Conservation (phyloP, 495 filamentous ascomycete species). For the Recurvomyces mirabilis region DNA sequence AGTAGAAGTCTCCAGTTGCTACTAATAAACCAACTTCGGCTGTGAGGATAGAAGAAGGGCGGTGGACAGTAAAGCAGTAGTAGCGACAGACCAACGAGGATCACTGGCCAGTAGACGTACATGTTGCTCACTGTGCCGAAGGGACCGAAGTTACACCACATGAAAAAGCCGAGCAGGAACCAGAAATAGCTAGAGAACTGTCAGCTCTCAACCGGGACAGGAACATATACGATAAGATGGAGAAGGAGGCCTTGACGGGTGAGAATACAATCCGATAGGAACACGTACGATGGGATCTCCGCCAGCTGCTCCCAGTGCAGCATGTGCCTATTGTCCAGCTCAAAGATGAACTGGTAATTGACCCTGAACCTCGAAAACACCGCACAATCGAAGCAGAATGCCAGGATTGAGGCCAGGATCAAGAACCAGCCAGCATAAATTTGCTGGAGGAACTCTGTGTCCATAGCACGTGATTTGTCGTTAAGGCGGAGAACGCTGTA, state of each 20-base stretch:
- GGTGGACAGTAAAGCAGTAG: slow-evolving; percentile 44
- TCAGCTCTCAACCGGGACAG: too few species aligned
- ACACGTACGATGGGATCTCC: slow-evolving; percentile 78
- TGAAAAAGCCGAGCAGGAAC: slow-evolving; percentile 63
- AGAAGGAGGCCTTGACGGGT: too few species aligned
- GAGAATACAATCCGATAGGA: too few species aligned
- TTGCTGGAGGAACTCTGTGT: slow-evolving; percentile 39
- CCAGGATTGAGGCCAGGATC: slow-evolving; percentile 55
- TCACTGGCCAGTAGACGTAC: slow-evolving; percentile 81
- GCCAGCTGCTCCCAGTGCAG: slow-evolving; percentile 81
- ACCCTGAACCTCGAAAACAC: slow-evolving; percentile 75
- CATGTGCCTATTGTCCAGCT: slow-evolving; percentile 75
- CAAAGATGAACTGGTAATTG: slow-evolving; percentile 94
- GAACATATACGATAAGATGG: too few species aligned
- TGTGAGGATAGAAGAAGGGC: slow-evolving; percentile 5
- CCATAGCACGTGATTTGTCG: neutral
- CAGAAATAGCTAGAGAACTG: too few species aligned
- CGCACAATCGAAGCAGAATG: slow-evolving; percentile 70
- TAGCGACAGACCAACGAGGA: slow-evolving; percentile 57
- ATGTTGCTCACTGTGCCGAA: slow-evolving; percentile 48
- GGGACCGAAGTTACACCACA: slow-evolving; percentile 77
- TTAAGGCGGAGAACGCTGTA: slow-evolving; percentile 38
- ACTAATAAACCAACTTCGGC: slow-evolving; percentile 9
- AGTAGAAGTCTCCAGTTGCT: slow-evolving; percentile 59
- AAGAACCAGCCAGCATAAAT: slow-evolving; percentile 82